These are phyloP conservation scores for Allomyces macrogynus DNA, from an alignment of 192 early-diverging fungal species.

Conservation along the genomic window DNA sequence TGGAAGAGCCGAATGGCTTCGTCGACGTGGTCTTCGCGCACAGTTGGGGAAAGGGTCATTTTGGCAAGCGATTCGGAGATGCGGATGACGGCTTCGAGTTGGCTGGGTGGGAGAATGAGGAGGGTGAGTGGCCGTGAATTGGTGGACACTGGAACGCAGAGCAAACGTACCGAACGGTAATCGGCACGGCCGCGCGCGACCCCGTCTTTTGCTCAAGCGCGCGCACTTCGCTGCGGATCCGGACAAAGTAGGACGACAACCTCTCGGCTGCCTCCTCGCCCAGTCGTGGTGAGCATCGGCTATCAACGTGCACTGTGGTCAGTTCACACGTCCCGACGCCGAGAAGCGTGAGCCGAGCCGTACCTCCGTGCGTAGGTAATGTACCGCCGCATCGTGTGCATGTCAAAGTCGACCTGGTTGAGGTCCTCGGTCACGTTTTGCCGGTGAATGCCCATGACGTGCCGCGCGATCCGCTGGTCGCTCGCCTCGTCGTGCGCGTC, in stretches of 20 bases:
- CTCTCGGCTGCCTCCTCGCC: conserved; percentile 73
- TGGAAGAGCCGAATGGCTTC: conserved; percentile 97
- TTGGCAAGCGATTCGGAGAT: conserved; percentile 96
- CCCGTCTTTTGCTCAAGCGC: conserved; percentile 48
- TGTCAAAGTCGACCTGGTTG: conserved; percentile 19
- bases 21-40: conserved; percentile 79
- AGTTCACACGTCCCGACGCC: conserved; percentile 3
- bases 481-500: conserved; percentile 89
- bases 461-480: conserved; percentile 80
- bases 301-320: conserved; percentile 6
- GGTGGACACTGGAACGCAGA: not conserved
- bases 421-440: not conserved
- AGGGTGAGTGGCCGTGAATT: not conserved
- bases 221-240: conserved; percentile 67
- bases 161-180: conserved; percentile 56
- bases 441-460: conserved; percentile 72
- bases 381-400: conserved; percentile 84
- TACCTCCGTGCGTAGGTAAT: conserved; percentile 42
- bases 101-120: conserved; percentile 22
- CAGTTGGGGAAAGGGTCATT: conserved; percentile 67
- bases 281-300: conserved; percentile 86
- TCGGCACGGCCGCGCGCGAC: conserved; percentile 71
- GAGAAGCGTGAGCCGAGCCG: not conserved
- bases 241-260: conserved; percentile 81
- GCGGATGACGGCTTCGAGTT: conserved; percentile 96